phyloP scores from a whole-genome alignment of 108 stramenopile species.

The Cyclotella kingstonii region DNA sequence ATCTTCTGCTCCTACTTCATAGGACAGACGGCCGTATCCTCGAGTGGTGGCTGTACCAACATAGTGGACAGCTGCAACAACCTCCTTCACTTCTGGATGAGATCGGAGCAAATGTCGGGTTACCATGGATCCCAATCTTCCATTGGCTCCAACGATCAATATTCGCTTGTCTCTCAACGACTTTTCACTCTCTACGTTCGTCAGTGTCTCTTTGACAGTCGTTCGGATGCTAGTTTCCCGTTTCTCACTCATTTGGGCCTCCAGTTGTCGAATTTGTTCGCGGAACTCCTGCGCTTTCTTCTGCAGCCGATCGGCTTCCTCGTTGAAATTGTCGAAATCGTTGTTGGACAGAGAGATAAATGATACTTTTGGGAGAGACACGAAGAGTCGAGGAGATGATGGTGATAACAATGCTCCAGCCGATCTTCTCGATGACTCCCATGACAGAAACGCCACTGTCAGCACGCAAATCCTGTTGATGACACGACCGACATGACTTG shows the following conservation, averaged over 20 bases:
- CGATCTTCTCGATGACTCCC: too few species aligned
- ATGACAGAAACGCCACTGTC: too few species aligned
- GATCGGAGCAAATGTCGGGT: constrained; percentile 65
- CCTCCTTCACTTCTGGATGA: constrained; percentile 62
- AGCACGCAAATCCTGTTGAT: too few species aligned
- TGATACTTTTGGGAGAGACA: neutral
- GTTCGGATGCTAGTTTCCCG: constrained; percentile 5
- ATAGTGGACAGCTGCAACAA: constrained; percentile 77
- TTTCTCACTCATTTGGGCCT: constrained; percentile 43
- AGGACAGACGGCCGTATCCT: constrained; percentile 77
- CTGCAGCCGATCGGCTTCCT: constrained; percentile 54
- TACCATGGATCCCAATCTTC: constrained; percentile 79
- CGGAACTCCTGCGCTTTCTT: constrained; percentile 60
- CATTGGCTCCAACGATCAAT: constrained; percentile 78
- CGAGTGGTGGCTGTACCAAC: constrained; percentile 68
- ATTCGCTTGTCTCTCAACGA: constrained; percentile 61
- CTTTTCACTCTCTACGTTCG: constrained; percentile 13
- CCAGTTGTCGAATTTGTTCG: constrained; percentile 67
- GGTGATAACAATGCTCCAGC: too few species aligned
- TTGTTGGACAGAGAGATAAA: neutral
- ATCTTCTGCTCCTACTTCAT: constrained; percentile 87
- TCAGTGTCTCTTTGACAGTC: constrained; percentile 8
- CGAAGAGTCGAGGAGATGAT: neutral
- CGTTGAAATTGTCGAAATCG: constrained; percentile 9
- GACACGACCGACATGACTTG: too few species aligned